Evolutionary conservation across 2,329 filamentous ascomycete genomes (phyloP), one percentile per base, ranked within the genome.

Genomic region (Epichloe brachyelytri): DNA sequence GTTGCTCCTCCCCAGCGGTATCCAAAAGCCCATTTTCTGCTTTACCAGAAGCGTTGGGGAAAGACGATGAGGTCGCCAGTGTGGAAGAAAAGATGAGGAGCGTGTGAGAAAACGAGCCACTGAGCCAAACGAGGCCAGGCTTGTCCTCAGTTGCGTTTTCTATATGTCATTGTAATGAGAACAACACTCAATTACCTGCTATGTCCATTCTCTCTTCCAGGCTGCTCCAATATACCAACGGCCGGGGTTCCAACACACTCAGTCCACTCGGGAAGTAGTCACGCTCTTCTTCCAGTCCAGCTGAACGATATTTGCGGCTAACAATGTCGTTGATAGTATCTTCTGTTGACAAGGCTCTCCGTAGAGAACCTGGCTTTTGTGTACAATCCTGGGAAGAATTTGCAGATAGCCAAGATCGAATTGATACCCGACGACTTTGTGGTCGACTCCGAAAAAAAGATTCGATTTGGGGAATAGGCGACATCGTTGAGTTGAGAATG

Each of bases 151-250:
- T 30, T 30, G 30, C 30, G 30, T 30, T 15, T n/a, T 14, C 2
- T 4, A 38, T 3, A 38, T 15, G 19, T 12, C 6, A 12, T 12
- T 43, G 17, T 14, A 8, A 36, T 17, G 44, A 19, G 15, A 20
- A 37, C 3, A 22, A 46, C 17, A 7, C 17, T 34, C 34, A 20
- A 46, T 36, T 19, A 4, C 17, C 19, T 11, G 37, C 19, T 17
- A 65, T 67, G 43, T 69, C 68, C 62, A 82, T 79, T 49, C 78
- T 71, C 67, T 82, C 79, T 65, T 82, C 79, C 46, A 83, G 63
- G 39, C 80, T 77, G 56, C 76, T 77, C 74, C 79, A 83, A 66
- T 80, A 82, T 49, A 81, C 77, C 37, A 81, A 71, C 11, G 80
- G 80, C 43, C 80, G 68, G 2, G 80, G 80, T 65, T 83, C 80